Conservation (phyloP, 208 protist species). For the Crithidia bombi region DNA sequence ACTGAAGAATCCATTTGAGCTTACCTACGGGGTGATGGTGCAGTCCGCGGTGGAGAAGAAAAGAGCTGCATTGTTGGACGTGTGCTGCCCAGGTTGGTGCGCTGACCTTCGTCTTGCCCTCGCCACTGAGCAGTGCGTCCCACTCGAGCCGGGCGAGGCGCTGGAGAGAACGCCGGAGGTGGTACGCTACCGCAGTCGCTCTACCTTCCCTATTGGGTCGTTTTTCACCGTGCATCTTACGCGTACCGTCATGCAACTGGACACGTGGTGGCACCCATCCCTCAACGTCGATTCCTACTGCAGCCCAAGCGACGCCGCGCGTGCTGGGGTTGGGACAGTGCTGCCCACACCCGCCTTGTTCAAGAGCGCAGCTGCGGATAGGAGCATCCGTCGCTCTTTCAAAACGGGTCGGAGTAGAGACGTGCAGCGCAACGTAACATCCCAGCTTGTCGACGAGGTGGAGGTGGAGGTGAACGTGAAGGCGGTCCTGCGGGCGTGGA, state of each 20-base stretch:
- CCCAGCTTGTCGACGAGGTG: too few species aligned
- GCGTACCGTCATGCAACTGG: neutral
- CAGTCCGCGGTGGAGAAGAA: constrained; percentile 6
- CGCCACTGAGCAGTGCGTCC: constrained; percentile 14
- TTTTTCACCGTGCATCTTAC: constrained; percentile 32
- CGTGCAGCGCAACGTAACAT: too few species aligned
- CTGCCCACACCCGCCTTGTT: constrained; percentile 12
- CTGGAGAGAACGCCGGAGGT: neutral
- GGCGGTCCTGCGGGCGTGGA: constrained; percentile 48
- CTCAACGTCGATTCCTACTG: neutral
- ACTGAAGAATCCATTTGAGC: constrained; percentile 13
- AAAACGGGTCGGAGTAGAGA: too few species aligned
- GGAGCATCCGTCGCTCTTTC: too few species aligned
- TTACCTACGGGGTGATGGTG: constrained; percentile 2
- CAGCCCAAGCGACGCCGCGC: neutral
- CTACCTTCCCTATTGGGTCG: constrained; percentile 12
- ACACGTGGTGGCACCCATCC: constrained; percentile 32
- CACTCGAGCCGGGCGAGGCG: constrained; percentile 6
- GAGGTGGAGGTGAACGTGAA: constrained; percentile 72
- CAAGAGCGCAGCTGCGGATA: too few species aligned
- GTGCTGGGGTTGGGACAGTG: constrained; percentile 7
- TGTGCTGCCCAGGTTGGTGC: constrained; percentile 47
- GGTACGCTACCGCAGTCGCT: constrained; percentile 17
- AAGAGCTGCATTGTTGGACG: constrained; percentile 11
- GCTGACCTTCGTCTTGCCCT: constrained; percentile 49